Base-by-base conservation (phyloP, 129 eudicot species). In the Arctium minus region DNA sequence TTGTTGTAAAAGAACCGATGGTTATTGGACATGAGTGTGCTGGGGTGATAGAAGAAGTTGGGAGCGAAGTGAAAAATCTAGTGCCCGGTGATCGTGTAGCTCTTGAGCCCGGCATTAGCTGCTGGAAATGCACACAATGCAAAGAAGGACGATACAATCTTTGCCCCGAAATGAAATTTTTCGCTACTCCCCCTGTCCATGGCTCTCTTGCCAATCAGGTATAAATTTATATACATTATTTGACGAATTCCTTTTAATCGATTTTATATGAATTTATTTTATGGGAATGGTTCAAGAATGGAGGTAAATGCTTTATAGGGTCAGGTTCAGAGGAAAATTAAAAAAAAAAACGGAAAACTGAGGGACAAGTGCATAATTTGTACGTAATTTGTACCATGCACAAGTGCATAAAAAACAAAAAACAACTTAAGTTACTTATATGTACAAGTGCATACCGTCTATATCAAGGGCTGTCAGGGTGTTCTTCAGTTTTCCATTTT, bases 1-100 rank as follows among this genome's bases (percentile, higher is more conserved):
- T 85, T 80, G 53, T 91, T 27, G 96, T 91, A 46, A 89, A 91
- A 89, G 96, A 91, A 75, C 96, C 96, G 4, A 89, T 91, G 96
- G 96, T 91, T 4, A 91, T 89, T 6, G 96, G 96, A 13, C 96
- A 91, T 13, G 93, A 91, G 81, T 91, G 96, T 81, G 93, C 96
- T 2, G 96, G 96, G 27, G 77, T 91, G 29, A 89, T 91, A 11
- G 92, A 91, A 87, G 86, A 91, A 85, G 89, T 91, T 46, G 95
- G 95, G 4, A 89, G 85, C 71, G 84, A 89, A 27, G 92, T 91
- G 75, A 89, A 85, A 74, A 56, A 79, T 78, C 75, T 91, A 27
- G 88, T 89, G 10, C 76, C 78, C 0, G 92, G 95, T 36, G 95
- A 91, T 79, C 91, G 96, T 30, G 96, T 91, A 12, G 96, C 96